A percentile compares a stretch with the other conserved stretches of the same genome.
These are phyloP conservation scores for Scorias spongiosa DNA, from an alignment of 2,329 filamentous ascomycete species.

Conservation along the genomic window DNA sequence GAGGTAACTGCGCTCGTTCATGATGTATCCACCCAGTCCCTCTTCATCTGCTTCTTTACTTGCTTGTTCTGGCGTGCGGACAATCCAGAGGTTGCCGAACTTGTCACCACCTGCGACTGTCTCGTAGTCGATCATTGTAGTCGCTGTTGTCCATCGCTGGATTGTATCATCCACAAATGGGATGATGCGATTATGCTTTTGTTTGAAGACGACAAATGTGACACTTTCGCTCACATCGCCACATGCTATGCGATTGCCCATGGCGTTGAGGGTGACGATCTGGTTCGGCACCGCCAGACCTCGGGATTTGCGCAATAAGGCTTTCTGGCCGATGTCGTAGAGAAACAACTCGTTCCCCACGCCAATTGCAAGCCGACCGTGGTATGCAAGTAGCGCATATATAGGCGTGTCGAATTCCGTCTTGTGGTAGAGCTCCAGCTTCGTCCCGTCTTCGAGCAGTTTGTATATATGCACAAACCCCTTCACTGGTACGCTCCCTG, in stretches of 20 bases:
- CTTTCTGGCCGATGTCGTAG: conserved; percentile 86
- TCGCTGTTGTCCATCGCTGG: conserved; percentile 77
- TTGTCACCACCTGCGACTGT: conserved; percentile 91
- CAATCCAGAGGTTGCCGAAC: conserved; percentile 89
- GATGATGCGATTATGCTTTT: conserved; percentile 77
- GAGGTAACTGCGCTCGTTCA: conserved; percentile 78
- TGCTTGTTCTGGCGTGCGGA: conserved; percentile 72
- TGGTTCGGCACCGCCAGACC: conserved; percentile 32
- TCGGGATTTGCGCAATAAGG: conserved; percentile 71
- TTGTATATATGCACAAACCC: conserved; percentile 89
- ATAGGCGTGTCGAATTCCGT: conserved; percentile 84
- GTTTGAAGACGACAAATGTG: conserved; percentile 87
- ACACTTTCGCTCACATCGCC: conserved; percentile 88
- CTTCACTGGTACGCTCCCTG: conserved; percentile 4
- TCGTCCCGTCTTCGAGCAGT: conserved; percentile 71
- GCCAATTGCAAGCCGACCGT: conserved; percentile 76
- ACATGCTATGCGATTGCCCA: conserved; percentile 80
- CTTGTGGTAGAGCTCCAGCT: conserved; percentile 90
- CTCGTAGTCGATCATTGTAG: conserved; percentile 94
- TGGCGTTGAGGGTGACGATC: conserved; percentile 76
- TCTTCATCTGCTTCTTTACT: conserved; percentile 88
- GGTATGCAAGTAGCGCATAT: conserved; percentile 79
- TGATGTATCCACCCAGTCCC: conserved; percentile 75
- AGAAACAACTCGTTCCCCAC: conserved; percentile 69
- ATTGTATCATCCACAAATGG: conserved; percentile 86